Base-by-base conservation (phyloP, 2,329 filamentous ascomycete genomes). In the Colletotrichum sp. region DNA sequence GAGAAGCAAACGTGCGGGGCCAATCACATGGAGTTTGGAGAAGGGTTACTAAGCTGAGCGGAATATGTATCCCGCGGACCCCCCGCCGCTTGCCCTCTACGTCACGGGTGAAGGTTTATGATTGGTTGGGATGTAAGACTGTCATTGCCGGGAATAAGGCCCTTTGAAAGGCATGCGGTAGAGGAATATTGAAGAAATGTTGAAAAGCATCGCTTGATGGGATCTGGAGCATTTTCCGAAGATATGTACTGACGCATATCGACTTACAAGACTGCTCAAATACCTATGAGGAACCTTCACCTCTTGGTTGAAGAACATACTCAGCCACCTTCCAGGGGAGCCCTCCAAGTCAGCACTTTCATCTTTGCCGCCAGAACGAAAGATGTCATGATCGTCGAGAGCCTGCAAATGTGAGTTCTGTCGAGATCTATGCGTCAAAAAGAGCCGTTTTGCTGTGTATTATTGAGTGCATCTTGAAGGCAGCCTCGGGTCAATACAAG, bases 31-130 rank as follows among this genome's bases (percentile, higher is more conserved):
- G 73, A 21, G 30, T 13, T 10, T 39, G 28, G 13, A 21, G 28
- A 34, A 14, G 6, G 72, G 13, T 75, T 34, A 75, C 61, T 10
- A 26, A 32, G 63, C 34, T 39, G 28, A 13, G 43, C 68, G 73
- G 73, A 75, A 75, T 68, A 59, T 30, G 64, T 68, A 75, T 75
- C 73, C 73, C 43, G 43, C 43, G 43, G 43, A 7, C 1, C 43
- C 43, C 43, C 43, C 73, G 73, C 68, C 59, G 57, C 39, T 52
- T 63, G 57, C 57, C 70, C 64, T 60, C 18, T 65, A 36, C 73
- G 43, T 68, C 64, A 72, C 64, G 24, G 64, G 69, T 34, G n/a
- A 26, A n/a, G 59, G 13, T 12, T 52, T 57, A n/a, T 63, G n/a
- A 72, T 68, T 36, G 65, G 34, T 68, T 28, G n/a, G 55, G 13